Conservation (phyloP, 2,329 filamentous ascomycete genomes). For the Colletotrichum phormii region DNA sequence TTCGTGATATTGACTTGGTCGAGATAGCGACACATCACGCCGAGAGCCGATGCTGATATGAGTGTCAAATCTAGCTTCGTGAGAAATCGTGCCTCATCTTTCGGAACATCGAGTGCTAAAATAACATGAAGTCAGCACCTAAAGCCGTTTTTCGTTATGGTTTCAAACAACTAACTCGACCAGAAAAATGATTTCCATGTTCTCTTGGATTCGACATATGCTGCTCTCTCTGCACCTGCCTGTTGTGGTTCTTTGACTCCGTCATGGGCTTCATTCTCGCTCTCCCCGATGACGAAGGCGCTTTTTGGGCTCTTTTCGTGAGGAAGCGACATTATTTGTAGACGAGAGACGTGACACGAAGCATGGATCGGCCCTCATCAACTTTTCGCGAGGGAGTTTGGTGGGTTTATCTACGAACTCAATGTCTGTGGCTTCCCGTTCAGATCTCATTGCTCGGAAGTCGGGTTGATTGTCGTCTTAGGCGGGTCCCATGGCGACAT, state of each 20-base stretch:
- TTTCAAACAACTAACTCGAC: constrained; percentile 38
- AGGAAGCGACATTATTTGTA: constrained; percentile 1
- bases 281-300: neutral
- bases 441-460: neutral
- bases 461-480: constrained; percentile 19
- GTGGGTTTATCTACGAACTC: neutral
- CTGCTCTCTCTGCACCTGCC: neutral
- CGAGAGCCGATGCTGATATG: constrained; percentile 41
- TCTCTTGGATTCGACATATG: constrained; percentile 57
- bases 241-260: neutral
- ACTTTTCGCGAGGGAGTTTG: neutral
- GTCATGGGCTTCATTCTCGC: neutral
- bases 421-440: neutral
- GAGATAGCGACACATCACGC: constrained; percentile 44
- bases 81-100: constrained; percentile 42
- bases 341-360: neutral
- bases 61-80: constrained; percentile 44
- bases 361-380: neutral
- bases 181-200: constrained; percentile 42
- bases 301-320: constrained; percentile 1
- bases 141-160: neutral
- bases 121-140: neutral
- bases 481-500: constrained; percentile 33
- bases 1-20: constrained; percentile 45
- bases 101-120: constrained; percentile 41